Evolutionary conservation across 345 rosid genomes (phyloP), one percentile per base, ranked within the genome.

Genomic region (Viola odorata): DNA sequence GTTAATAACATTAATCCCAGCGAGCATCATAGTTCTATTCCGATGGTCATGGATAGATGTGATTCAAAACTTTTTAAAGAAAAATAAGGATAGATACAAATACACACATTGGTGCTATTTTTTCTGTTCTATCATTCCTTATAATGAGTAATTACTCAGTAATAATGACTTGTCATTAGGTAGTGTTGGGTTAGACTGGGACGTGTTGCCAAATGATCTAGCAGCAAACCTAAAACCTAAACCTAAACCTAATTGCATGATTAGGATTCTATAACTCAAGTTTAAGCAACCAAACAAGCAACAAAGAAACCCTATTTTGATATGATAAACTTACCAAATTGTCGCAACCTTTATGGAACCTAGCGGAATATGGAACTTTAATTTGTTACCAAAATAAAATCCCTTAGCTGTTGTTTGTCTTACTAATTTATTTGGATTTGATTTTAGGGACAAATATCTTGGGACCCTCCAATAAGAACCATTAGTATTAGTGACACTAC

Each of bases 101-200:
- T 23, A 23, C 32, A 23, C 32, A 23, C 32, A 23, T 23, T 23
- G 32, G 2, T 23, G 32, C 32, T 23, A n/a, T n/a, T n/a, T n/a
- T n/a, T n/a, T n/a, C n/a, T n/a, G n/a, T 23, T 23, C 2, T 23
- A 23, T 23, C 32, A 23, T 23, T 23, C 32, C 32, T 23, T 23
- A 23, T 23, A 23, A 23, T 23, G 32, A 23, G 32, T 23, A 23
- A 23, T 2, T 23, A 1, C 32, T 61, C 32, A 41, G 16, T 37
- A 23, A 59, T 62, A 37, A 58, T 73, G 41, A 62, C 52, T 62
- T 68, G 52, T 49, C n/a, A 71, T 69, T 71, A 70, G 78, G 81
- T 65, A 37, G 72, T 47, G 63, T 75, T 73, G 80, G 74, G 77
- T 75, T 61, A 55, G 81, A 78, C 44, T 7, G 44, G 1, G 83